Conservation (phyloP, 78 protist genomes). For the slime mould (Dictyostelium discoideum) region DNA sequence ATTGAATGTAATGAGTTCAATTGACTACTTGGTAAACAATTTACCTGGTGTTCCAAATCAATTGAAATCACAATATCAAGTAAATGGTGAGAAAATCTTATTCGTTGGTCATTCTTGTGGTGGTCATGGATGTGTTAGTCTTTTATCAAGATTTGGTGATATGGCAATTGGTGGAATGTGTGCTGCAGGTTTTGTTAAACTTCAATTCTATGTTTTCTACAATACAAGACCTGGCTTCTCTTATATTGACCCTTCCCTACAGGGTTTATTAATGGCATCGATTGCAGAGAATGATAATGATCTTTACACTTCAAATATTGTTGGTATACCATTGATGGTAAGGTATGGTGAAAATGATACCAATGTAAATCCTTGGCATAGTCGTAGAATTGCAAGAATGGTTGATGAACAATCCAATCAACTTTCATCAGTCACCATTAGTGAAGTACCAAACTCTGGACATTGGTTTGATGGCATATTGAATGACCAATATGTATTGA, state of each 20-base stretch:
- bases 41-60: conserved; percentile 48
- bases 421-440: neutral
- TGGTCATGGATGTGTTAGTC: conserved; percentile 36
- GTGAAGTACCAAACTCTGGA: conserved; percentile 44
- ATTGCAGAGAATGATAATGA: conserved; percentile 61
- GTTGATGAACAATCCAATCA: neutral
- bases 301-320: conserved; percentile 23
- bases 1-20: neutral
- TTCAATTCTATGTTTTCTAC: conserved; percentile 36
- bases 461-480: conserved; percentile 84
- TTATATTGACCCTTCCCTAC: conserved; percentile 31
- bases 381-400: conserved; percentile 70
- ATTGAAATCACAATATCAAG: neutral
- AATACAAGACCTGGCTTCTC: conserved; percentile 41
- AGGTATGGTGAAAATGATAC: conserved; percentile 59
- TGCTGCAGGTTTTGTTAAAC: conserved; percentile 49
- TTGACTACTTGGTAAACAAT: neutral
- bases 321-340: conserved; percentile 48
- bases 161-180: conserved; percentile 60
- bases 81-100: neutral
- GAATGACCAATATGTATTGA: conserved; percentile 37
- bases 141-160: conserved; percentile 34
- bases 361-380: conserved; percentile 50
- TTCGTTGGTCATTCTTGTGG: conserved; percentile 56
- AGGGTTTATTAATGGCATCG: conserved; percentile 52